phyloP scores from a whole-genome alignment of 306 rosid genomes.

The Cicer cuneatum region DNA sequence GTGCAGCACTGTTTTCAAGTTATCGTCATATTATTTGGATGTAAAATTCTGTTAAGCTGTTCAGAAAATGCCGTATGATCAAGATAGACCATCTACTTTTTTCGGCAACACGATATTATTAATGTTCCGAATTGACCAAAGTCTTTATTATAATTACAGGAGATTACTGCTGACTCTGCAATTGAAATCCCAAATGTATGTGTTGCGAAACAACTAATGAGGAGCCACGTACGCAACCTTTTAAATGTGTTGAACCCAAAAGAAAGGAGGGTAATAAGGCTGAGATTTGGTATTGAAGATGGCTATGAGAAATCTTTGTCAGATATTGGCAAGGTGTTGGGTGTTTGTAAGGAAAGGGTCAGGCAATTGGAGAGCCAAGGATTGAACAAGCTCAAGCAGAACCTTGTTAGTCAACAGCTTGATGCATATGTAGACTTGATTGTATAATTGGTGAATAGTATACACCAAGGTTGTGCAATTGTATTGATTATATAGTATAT shows the following conservation, averaged over 20 bases:
- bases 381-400: slow-evolving; percentile 70
- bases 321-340: slow-evolving; percentile 68
- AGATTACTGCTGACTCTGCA: slow-evolving; percentile 76
- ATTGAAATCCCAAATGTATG: slow-evolving; percentile 66
- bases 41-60: slow-evolving; percentile 29
- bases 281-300: slow-evolving; percentile 83
- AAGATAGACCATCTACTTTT: slow-evolving; percentile 5
- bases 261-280: slow-evolving; percentile 74
- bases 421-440: slow-evolving; percentile 70
- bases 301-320: slow-evolving; percentile 62
- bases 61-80: slow-evolving; percentile 20
- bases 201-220: slow-evolving; percentile 77
- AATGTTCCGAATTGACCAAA: slow-evolving; percentile 6
- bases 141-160: slow-evolving; percentile 59
- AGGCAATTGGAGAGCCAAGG: slow-evolving; percentile 69
- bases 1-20: background rate
- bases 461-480: slow-evolving; percentile 36
- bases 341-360: slow-evolving; percentile 79
- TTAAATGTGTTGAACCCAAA: slow-evolving; percentile 61
- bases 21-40: slow-evolving; percentile 28
- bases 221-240: slow-evolving; percentile 73
- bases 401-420: slow-evolving; percentile 68
- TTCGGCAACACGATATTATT: background rate
- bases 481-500: background rate
- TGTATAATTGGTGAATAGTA: slow-evolving; percentile 44